Conservation (phyloP, 169 alveolate species). For the Eimeria mitis region DNA sequence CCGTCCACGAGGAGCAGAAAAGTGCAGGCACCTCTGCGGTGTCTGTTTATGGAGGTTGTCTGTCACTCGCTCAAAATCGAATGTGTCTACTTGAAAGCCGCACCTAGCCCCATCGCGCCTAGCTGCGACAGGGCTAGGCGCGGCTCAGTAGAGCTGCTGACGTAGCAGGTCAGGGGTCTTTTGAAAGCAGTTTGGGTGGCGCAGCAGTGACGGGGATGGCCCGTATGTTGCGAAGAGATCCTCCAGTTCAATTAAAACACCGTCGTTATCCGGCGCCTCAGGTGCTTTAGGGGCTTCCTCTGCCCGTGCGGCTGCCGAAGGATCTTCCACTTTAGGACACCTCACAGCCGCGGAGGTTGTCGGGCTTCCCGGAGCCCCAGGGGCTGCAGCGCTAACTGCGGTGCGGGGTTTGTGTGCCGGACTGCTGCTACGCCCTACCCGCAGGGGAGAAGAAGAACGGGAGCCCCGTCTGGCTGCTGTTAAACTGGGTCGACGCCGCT, state of each 20-base stretch:
- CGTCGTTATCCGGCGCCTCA: not conserved
- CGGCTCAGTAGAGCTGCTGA: not conserved
- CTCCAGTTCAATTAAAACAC: slow-evolving; percentile 31
- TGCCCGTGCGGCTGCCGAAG: slow-evolving; percentile 14
- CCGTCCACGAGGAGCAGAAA: not conserved
- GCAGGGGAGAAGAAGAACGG: not conserved
- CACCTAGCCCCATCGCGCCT: not conserved
- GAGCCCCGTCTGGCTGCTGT: not conserved
- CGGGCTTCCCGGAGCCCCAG: not conserved
- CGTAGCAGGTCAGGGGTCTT: slow-evolving; percentile 26
- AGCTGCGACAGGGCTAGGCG: not conserved
- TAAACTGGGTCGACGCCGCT: slow-evolving; percentile 38
- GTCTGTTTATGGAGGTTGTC: not conserved
- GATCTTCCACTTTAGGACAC: not conserved
- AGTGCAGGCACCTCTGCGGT: not conserved
- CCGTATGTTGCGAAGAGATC: slow-evolving; percentile 49
- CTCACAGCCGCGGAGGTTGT: not conserved
- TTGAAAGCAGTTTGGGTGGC: slow-evolving; percentile 42
- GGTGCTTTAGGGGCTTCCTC: slow-evolving; percentile 22
- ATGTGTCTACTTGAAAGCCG: not conserved
- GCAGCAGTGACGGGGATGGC: slow-evolving; percentile 25
- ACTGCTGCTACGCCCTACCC: not conserved
- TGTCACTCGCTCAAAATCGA: not conserved
- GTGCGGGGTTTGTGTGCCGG: slow-evolving; percentile 18
- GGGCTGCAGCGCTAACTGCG: not conserved